These are phyloP conservation scores for Eleusine indica DNA, from an alignment of 176 grass and related monocot species.

Conservation along the genomic window DNA sequence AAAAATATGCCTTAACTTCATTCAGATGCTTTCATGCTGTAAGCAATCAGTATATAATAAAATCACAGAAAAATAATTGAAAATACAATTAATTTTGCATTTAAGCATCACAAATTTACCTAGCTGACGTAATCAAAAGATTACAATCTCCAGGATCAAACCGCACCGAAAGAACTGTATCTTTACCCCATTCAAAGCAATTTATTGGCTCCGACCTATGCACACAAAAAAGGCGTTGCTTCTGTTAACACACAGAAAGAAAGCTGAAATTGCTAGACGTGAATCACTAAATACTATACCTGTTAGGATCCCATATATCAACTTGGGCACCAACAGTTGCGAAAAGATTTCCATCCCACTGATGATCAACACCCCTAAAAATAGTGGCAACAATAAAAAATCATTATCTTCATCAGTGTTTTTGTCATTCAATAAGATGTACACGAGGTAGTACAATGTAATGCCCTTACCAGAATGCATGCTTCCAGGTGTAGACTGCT, in stretches of 20 bases:
- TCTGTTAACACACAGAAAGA: constrained; percentile 16
- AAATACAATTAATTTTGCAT: not conserved
- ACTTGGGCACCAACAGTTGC: constrained; percentile 93
- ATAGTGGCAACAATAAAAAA: constrained; percentile 23
- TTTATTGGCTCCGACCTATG: constrained; percentile 90
- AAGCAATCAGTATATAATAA: not conserved
- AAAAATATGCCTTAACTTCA: not conserved
- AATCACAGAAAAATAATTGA: not conserved
- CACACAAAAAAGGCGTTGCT: constrained; percentile 10
- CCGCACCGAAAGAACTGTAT: constrained; percentile 76
- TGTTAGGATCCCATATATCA: constrained; percentile 99
- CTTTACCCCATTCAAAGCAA: constrained; percentile 90
- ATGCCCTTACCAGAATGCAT: constrained; percentile 80
- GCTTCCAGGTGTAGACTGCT: constrained; percentile 87
- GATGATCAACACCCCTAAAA: constrained; percentile 91
- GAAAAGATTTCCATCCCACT: constrained; percentile 88
- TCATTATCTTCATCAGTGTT: not conserved
- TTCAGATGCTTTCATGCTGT: not conserved
- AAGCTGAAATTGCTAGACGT: not conserved
- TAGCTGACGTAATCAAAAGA: constrained; percentile 75
- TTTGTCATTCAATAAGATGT: not conserved
- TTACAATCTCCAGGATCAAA: constrained; percentile 96
- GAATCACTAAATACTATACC: constrained; percentile 48
- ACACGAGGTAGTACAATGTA: not conserved
- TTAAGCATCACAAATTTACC: constrained; percentile 47